These are phyloP conservation scores for Gentiana straminea DNA, from an alignment of 257 asterid species.

Conservation along the genomic window DNA sequence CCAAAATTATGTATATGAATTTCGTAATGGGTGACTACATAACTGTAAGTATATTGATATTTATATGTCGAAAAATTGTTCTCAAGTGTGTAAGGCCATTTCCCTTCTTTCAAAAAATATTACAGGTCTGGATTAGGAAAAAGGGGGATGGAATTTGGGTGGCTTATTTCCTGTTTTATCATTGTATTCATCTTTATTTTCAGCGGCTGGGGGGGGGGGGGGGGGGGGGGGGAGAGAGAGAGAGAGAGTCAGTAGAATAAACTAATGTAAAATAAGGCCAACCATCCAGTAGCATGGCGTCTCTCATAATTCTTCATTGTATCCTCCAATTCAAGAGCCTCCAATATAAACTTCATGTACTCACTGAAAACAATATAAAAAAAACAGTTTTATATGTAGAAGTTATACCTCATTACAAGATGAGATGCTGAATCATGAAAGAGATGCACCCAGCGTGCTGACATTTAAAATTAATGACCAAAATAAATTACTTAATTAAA, in stretches of 20 bases:
- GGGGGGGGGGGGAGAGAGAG: too few species aligned
- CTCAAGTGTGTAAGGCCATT: too few species aligned
- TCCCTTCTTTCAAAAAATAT: too few species aligned
- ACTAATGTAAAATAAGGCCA: slow-evolving; percentile 21
- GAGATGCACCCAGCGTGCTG: neutral
- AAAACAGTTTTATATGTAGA: neutral
- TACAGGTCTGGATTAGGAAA: too few species aligned
- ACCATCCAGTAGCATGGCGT: slow-evolving; percentile 86
- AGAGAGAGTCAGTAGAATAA: slow-evolving; percentile 3
- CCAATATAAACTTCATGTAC: slow-evolving; percentile 78
- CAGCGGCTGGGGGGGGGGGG: too few species aligned
- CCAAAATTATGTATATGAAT: too few species aligned
- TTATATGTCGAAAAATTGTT: too few species aligned
- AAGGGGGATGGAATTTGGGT: too few species aligned
- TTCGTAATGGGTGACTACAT: too few species aligned
- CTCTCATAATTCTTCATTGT: slow-evolving; percentile 86
- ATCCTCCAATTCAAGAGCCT: slow-evolving; percentile 97
- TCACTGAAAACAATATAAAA: slow-evolving; percentile 48
- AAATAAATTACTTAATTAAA: neutral
- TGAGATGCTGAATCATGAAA: neutral
- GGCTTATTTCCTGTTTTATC: too few species aligned
- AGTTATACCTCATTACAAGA: neutral
- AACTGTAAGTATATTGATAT: too few species aligned
- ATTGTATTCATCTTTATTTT: too few species aligned
- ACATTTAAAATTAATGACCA: neutral